Base-by-base conservation (phyloP, 2,329 filamentous ascomycete genomes). In the Beauveria australis region DNA sequence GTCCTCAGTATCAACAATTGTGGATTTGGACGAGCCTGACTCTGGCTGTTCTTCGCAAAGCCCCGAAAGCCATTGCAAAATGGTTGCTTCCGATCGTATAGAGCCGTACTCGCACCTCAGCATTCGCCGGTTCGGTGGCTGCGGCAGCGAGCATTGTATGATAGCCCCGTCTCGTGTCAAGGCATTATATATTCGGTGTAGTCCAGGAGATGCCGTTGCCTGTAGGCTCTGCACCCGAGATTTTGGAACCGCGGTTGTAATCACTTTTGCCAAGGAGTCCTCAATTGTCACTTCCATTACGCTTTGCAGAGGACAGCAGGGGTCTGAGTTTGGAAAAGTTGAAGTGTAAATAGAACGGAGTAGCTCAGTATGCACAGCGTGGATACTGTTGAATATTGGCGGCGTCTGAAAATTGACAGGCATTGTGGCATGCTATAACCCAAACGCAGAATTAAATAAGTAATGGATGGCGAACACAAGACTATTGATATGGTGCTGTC, bases 71-170 rank as follows among this genome's bases (percentile, higher is more conserved):
- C 79, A 83, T 58, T 68, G 70, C 43, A 82, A 65, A 2, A 80
- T 65, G 9, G 72, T 67, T 10, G 76, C 76, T 64, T 83, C 80
- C 24, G 78, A 76, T 26, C 70, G 67, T 53, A 79, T 70, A 47
- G 76, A 73, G 41, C 68, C 73, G 53, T 75, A 74, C 66, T 83
- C 81, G 53, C 71, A 77, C 33, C 80, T 75, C 37, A 83, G 70
- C 30, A 81, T 70, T 59, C 75, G 74, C 54, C 75, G 68, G 61
- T 75, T 72, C n/a, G 72, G 64, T 41, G 73, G 69, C 7, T 77
- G 77, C n/a, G 78, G 69, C 4, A 80, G 66, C 41, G 75, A 73
- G 46, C 82, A 71, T 30, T 77, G 62, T 26, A 82, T 66, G 10
- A 65, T 69, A 18, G 72, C 72, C 8, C 72, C 74, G 58, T 79